Evolutionary conservation across 2,329 filamentous ascomycete genomes (phyloP), one percentile per base, ranked within the genome.

Genomic region (Fonsecaea pedrosoi): DNA sequence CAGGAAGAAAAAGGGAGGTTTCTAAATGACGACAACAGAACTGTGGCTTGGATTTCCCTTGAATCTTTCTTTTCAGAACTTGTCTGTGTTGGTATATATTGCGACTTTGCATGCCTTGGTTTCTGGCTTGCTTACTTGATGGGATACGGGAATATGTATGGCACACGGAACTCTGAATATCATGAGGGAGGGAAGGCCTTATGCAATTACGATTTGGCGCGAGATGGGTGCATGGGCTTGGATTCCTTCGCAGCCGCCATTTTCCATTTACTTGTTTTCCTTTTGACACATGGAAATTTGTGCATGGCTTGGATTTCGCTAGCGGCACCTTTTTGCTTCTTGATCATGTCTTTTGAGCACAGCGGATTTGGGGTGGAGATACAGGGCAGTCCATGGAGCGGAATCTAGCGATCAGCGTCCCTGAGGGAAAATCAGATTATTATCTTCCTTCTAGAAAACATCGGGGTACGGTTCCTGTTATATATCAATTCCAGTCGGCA

Each of bases 121-220:
- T 38, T 25, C 25, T 38, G 37, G 13, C 37, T 50, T 21, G 18
- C n/a, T 50, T 50, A 9, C 15, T 21, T 48, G 54, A 25, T 10
- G 38, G 30, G 13, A 3, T 60, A 34, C 12, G 18, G 57, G 40
- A 8, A 1, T 21, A 21, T 21, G 21, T 38, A 32, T 40, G 4
- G 13, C 21, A 4, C 18, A 40, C n/a, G 15, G 12, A 30, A 18
- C n/a, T 42, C 21, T 30, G 32, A 10, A 58, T 13, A 15, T 50
- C 40, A 45, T 38, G 37, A 18, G 7, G 15, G 56, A 59, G 10
- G 38, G 56, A 40, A 38, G 25, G 25, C 25, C 25, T 8, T 25
- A 50, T 60, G 57, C 30, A 34, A 34, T 60, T 25, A 60, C n/a
- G 57, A 50, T 50, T 9, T 25, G 21, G 45, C n/a, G 45, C 9